phyloP scores from a whole-genome alignment of 805 yeast species.

The Deakozyma indianensis region DNA sequence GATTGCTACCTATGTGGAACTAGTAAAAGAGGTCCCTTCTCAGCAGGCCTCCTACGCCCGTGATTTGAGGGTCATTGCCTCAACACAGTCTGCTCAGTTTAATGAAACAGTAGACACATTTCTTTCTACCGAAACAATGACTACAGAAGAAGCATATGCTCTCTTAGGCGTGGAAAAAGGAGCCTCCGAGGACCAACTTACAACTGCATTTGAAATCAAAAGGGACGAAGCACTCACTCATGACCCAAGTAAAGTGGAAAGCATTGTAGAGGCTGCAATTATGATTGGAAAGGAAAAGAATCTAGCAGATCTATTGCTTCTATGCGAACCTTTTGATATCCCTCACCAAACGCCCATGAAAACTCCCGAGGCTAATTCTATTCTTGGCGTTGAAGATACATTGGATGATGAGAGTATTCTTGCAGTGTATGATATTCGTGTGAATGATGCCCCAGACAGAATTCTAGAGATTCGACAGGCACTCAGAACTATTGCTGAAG shows the following conservation, averaged over 20 bases:
- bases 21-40: neutral
- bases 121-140: slow-evolving; percentile 30
- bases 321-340: slow-evolving; percentile 14
- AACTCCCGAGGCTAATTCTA: slow-evolving; percentile 30
- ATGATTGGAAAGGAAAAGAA: slow-evolving; percentile 11
- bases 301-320: slow-evolving; percentile 17
- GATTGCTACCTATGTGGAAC: neutral
- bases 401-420: slow-evolving; percentile 47
- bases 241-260: slow-evolving; percentile 4
- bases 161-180: slow-evolving; percentile 34
- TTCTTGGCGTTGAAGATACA: slow-evolving; percentile 33
- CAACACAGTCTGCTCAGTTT: neutral
- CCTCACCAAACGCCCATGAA: slow-evolving; percentile 7
- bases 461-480: slow-evolving; percentile 44
- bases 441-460: slow-evolving; percentile 30
- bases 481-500: slow-evolving; percentile 38
- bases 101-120: slow-evolving; percentile 5
- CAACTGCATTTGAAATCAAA: slow-evolving; percentile 60
- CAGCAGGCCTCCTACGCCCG: neutral
- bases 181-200: slow-evolving; percentile 56
- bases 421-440: slow-evolving; percentile 34
- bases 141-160: slow-evolving; percentile 35
- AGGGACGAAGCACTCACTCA: slow-evolving; percentile 22
- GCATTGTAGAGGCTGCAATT: slow-evolving; percentile 1
- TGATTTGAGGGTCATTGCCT: neutral